Conservation (phyloP, 768 basidiomycete species). For the Boletus subcaerulescens region DNA sequence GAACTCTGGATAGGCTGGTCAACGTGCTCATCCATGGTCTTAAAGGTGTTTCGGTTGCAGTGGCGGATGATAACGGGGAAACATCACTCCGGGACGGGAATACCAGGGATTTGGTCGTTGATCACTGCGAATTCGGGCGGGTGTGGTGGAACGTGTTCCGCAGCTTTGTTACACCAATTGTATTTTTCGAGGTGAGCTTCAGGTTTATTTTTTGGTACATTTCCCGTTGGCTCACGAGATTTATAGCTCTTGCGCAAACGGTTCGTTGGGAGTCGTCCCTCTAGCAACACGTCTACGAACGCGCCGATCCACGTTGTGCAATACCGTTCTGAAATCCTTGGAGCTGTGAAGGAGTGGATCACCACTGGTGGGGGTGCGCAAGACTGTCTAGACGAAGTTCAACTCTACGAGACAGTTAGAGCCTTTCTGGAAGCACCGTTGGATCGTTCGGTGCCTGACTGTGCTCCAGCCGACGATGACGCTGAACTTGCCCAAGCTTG, state of each 20-base stretch:
- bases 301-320: slow-evolving; percentile 46
- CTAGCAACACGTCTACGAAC: slow-evolving; percentile 40
- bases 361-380: slow-evolving; percentile 71
- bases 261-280: slow-evolving; percentile 52
- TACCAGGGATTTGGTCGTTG: slow-evolving; percentile 69
- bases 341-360: slow-evolving; percentile 70
- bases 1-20: slow-evolving; percentile 71
- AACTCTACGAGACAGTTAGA: slow-evolving; percentile 56
- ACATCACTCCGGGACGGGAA: slow-evolving; percentile 73
- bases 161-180: slow-evolving; percentile 75
- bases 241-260: slow-evolving; percentile 71
- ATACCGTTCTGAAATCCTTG: slow-evolving; percentile 60
- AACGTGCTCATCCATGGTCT: slow-evolving; percentile 76
- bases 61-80: slow-evolving; percentile 85
- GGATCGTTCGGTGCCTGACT: slow-evolving; percentile 50
- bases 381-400: slow-evolving; percentile 70
- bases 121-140: slow-evolving; percentile 66
- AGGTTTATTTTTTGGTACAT: neutral
- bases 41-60: slow-evolving; percentile 72
- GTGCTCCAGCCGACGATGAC: slow-evolving; percentile 34
- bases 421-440: slow-evolving; percentile 56
- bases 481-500: slow-evolving; percentile 46
- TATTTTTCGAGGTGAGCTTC: slow-evolving; percentile 75
- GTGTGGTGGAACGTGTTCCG: slow-evolving; percentile 86
- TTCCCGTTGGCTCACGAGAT: neutral